phyloP scores from a whole-genome alignment of 2,329 filamentous ascomycete genomes.

The Fusarium acutatum region DNA sequence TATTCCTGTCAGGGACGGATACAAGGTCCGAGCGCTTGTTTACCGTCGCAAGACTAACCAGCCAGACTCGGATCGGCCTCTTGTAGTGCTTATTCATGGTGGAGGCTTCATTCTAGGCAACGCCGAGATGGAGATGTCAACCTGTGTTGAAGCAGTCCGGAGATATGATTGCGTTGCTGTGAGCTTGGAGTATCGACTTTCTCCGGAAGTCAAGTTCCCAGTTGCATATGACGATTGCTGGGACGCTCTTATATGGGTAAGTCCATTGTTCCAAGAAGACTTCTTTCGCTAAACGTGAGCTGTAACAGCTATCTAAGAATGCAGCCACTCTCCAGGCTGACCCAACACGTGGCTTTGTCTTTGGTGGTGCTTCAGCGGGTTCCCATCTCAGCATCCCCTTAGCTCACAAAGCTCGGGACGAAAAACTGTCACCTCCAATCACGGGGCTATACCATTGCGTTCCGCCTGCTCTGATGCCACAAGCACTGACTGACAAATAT shows the following conservation, averaged over 20 bases:
- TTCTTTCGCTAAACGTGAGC: rapidly evolving
- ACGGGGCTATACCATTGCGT: background rate
- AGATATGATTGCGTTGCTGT: background rate
- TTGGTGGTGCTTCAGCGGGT: background rate
- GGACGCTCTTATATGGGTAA: background rate
- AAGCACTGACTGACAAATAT: background rate
- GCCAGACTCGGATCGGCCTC: background rate
- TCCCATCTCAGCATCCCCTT: background rate
- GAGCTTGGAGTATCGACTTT: background rate
- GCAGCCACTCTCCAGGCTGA: background rate
- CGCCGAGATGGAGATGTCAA: background rate
- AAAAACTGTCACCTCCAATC: background rate
- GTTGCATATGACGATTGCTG: background rate
- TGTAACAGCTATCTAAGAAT: background rate
- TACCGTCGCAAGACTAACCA: background rate
- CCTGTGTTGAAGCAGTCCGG: background rate
- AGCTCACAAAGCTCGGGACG: background rate
- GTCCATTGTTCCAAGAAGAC: background rate
- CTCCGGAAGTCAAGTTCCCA: background rate
- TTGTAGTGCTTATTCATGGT: background rate
- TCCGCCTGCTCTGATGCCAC: background rate
- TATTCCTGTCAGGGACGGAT: background rate
- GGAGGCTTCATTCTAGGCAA: background rate
- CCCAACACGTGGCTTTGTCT: background rate
- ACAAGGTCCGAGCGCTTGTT: background rate